phyloP scores from a whole-genome alignment of 2,329 filamentous ascomycete species.

The Beauveria australis region DNA sequence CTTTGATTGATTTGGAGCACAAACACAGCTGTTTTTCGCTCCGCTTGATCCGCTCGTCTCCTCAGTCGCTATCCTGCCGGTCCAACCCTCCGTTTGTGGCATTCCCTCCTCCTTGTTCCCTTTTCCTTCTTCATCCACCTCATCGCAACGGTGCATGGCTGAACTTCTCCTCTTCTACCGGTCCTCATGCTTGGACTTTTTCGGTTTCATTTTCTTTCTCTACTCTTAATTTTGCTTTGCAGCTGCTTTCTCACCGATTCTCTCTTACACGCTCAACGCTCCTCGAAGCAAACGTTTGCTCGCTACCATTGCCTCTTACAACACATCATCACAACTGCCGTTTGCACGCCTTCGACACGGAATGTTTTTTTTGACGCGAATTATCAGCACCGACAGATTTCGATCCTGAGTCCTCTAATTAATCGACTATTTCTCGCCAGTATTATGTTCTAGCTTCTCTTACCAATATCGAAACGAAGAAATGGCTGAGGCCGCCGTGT shows the following conservation, averaged over 20 bases:
- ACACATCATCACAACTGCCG: neutral
- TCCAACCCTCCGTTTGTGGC: constrained; percentile 5
- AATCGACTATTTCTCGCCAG: constrained; percentile 10
- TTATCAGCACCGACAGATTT: neutral
- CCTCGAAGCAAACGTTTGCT: neutral
- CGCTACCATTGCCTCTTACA: constrained; percentile 2
- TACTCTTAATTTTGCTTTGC: neutral
- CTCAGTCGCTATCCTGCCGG: neutral
- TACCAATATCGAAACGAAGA: constrained; percentile 14
- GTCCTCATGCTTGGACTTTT: neutral
- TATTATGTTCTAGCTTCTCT: constrained; percentile 29
- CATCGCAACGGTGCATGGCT: neutral
- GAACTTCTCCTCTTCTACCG: constrained; percentile 11
- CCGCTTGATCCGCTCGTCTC: constrained; percentile 2
- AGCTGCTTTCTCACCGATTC: neutral
- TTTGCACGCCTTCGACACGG: neutral
- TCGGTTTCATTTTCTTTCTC: neutral
- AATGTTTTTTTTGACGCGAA: neutral
- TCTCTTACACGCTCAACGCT: constrained; percentile 3
- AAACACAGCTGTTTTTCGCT: neutral
- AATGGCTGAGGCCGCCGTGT: constrained; percentile 26
- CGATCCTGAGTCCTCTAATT: neutral
- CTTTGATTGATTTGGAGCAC: neutral
- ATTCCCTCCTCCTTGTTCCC: constrained; percentile 8
- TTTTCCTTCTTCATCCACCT: constrained; percentile 8